phyloP scores from a whole-genome alignment of 2,329 filamentous ascomycete genomes.

The Pyrenochaeta sp. region DNA sequence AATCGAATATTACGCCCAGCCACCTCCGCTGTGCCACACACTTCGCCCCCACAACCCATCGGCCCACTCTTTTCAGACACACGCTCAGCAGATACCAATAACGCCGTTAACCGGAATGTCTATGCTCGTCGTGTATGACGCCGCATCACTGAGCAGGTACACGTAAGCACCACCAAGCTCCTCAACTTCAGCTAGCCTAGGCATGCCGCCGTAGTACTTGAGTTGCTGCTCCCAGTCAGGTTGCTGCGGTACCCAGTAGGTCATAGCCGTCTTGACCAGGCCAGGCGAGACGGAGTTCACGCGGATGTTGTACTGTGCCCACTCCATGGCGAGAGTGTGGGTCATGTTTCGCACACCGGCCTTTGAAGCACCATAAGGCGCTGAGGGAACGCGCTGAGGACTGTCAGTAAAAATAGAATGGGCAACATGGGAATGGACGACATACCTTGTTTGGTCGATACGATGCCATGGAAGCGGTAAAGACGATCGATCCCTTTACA shows the following conservation, averaged over 20 bases:
- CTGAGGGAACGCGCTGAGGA: conserved; percentile 44
- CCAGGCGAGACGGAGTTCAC: conserved; percentile 51
- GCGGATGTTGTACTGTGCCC: conserved; percentile 49
- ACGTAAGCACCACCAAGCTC: conserved; percentile 67
- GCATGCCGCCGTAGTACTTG: conserved; percentile 67
- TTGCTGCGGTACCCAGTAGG: conserved; percentile 58
- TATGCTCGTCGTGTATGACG: conserved; percentile 61
- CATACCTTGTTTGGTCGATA: conserved; percentile 56
- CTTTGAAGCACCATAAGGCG: conserved; percentile 57
- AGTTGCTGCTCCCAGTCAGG: conserved; percentile 66
- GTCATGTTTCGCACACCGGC: conserved; percentile 56
- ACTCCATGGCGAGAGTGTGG: conserved; percentile 53
- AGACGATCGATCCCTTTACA: conserved; percentile 57
- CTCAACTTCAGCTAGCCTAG: conserved; percentile 61
- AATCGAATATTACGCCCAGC: background rate
- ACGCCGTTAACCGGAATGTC: conserved; percentile 58
- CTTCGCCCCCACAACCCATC: background rate
- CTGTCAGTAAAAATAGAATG: background rate
- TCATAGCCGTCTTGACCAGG: conserved; percentile 50
- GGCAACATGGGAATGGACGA: background rate
- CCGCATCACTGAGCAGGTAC: conserved; percentile 63
- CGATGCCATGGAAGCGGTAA: conserved; percentile 58
- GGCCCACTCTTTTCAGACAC: background rate
- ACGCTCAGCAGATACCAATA: conserved; percentile 37
- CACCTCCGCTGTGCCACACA: background rate